These are phyloP conservation scores for Physcia stellaris DNA, from an alignment of 495 filamentous ascomycete species.

Conservation along the genomic window DNA sequence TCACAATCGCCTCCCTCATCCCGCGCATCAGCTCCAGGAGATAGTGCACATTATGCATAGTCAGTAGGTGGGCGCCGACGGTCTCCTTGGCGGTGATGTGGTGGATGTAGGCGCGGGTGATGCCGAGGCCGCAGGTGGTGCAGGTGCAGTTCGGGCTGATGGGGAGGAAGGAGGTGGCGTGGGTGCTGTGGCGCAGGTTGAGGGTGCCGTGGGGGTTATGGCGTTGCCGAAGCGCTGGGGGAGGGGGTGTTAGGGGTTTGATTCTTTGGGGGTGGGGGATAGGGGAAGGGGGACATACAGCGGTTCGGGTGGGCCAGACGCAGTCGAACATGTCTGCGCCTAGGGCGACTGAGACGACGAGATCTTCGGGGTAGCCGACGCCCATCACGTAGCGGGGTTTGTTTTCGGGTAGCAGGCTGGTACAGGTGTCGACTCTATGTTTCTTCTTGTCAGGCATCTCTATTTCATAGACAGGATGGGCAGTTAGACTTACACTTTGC, in stretches of 20 bases:
- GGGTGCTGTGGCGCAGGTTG: constrained; percentile 67
- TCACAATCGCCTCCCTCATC: constrained; percentile 64
- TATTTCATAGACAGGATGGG: too few relatives aligned
- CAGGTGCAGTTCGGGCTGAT: constrained; percentile 75
- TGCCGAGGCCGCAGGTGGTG: constrained; percentile 68
- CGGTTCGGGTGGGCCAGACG: constrained; percentile 94
- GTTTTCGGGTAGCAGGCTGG: constrained; percentile 65
- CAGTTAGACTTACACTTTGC: constrained; percentile 34
- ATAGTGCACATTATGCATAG: constrained; percentile 90
- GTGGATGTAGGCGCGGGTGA: constrained; percentile 81
- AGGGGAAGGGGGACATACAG: constrained; percentile 29
- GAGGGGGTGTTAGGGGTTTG: neutral
- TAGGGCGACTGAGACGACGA: constrained; percentile 80
- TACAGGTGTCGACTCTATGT: constrained; percentile 71
- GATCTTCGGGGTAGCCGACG: constrained; percentile 89
- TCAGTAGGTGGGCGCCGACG: constrained; percentile 84
- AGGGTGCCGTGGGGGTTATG: constrained; percentile 62
- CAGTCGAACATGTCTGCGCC: constrained; percentile 99
- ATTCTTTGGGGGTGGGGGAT: neutral
- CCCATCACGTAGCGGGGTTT: constrained; percentile 99
- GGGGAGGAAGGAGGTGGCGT: constrained; percentile 65
- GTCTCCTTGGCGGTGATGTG: constrained; percentile 92
- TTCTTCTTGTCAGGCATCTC: too few relatives aligned
- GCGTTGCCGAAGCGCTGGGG: constrained; percentile 77
- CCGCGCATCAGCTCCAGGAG: constrained; percentile 68